These are phyloP conservation scores for Vicia sativa DNA, from an alignment of 306 rosid species.

Conservation along the genomic window DNA sequence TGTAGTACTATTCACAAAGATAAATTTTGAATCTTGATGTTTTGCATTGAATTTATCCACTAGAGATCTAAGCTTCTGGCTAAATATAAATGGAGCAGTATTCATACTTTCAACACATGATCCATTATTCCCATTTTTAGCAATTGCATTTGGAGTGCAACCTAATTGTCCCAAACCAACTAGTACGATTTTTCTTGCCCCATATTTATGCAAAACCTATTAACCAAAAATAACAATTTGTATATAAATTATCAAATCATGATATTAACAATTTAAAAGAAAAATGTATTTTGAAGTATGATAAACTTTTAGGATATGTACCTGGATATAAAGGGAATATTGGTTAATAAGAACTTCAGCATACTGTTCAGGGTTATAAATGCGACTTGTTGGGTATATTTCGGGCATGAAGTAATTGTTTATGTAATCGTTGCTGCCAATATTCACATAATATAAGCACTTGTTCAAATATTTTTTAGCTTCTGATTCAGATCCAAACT, in stretches of 20 bases:
- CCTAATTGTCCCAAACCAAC: slow-evolving; percentile 53
- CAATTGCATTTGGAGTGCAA: slow-evolving; percentile 39
- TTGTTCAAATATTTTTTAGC: slow-evolving; percentile 31
- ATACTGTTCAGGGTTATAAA: slow-evolving; percentile 37
- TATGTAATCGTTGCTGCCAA: slow-evolving; percentile 63
- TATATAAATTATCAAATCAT: too few relatives aligned
- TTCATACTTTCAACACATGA: slow-evolving; percentile 42
- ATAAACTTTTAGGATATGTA: slow-evolving; percentile 9
- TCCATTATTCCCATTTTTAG: neutral
- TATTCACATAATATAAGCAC: slow-evolving; percentile 56
- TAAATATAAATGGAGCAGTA: slow-evolving; percentile 37
- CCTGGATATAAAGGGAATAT: slow-evolving; percentile 37
- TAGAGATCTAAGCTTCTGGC: slow-evolving; percentile 34
- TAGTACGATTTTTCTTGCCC: slow-evolving; percentile 59
- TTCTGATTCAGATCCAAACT: neutral
- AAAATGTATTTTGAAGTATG: too few relatives aligned
- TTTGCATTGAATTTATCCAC: slow-evolving; percentile 35
- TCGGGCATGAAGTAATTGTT: slow-evolving; percentile 57
- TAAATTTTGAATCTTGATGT: slow-evolving; percentile 37
- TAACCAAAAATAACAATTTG: neutral
- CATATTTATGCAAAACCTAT: slow-evolving; percentile 39
- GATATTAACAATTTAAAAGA: too few relatives aligned
- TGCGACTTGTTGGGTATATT: slow-evolving; percentile 31
- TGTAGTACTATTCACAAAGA: slow-evolving; percentile 31
- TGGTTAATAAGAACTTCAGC: slow-evolving; percentile 44